Evolutionary conservation across 805 yeast genomes (phyloP).

Genomic region (Lipomyces yamadae): DNA sequence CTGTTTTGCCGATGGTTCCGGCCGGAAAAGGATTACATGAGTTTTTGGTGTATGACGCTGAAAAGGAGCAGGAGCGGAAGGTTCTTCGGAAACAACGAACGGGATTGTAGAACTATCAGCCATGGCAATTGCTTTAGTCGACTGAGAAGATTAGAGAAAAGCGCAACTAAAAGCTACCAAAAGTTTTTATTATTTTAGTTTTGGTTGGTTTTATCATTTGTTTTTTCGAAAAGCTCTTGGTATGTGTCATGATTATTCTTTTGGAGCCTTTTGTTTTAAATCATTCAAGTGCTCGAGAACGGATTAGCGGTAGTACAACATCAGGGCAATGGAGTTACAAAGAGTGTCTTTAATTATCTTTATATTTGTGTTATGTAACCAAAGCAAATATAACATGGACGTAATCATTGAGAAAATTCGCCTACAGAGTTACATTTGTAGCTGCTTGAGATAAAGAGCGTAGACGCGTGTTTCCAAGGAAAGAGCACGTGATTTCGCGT

Average conservation of each 20-base stretch:
- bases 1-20: conserved; percentile 98
- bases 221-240: not conserved
- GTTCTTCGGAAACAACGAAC: conserved; percentile 31
- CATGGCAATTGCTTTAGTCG: too few species aligned
- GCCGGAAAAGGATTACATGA: conserved; percentile 94
- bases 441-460: too few species aligned
- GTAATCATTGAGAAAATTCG: not conserved
- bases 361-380: not conserved
- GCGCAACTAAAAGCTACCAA: not conserved
- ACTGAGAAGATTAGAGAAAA: too few species aligned
- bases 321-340: conserved; percentile 1
- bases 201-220: not conserved
- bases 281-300: not conserved
- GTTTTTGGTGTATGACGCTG: conserved; percentile 84
- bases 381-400: not conserved
- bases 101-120: conserved; percentile 10
- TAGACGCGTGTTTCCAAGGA: too few species aligned
- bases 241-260: not conserved
- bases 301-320: not conserved
- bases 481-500: too few species aligned
- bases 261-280: not conserved
- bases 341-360: not conserved
- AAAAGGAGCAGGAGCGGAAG: conserved; percentile 63
- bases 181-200: not conserved
- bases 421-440: too few species aligned